Evolutionary conservation across 306 rosid genomes (phyloP).

Genomic region (Datisca glomerata): DNA sequence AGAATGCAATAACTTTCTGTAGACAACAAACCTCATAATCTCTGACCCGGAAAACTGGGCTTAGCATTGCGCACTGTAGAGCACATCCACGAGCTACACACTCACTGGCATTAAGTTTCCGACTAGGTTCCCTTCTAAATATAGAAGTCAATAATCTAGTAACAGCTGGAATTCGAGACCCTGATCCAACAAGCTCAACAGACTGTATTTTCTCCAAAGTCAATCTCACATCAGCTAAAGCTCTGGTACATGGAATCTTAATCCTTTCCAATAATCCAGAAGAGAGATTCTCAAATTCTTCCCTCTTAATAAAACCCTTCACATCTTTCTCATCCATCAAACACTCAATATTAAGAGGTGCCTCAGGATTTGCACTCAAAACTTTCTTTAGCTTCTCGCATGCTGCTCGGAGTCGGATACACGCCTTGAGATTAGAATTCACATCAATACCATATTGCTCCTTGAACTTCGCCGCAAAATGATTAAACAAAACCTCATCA

Average conservation of each 20-base stretch:
- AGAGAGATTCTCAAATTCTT: constrained; percentile 79
- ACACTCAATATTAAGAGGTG: constrained; percentile 90
- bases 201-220: constrained; percentile 48
- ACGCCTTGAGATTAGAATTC: constrained; percentile 56
- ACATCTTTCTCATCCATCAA: constrained; percentile 99
- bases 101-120: constrained; percentile 89
- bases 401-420: constrained; percentile 63
- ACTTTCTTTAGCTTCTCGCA: constrained; percentile 96
- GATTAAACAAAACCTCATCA: constrained; percentile 59
- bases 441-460: constrained; percentile 58
- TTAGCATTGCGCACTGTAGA: constrained; percentile 96
- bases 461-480: constrained; percentile 55
- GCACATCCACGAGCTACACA: constrained; percentile 99
- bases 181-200: constrained; percentile 93
- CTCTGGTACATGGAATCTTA: constrained; percentile 53
- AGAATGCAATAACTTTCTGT: no score
- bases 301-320: constrained; percentile 78
- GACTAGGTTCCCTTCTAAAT: constrained; percentile 70
- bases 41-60: constrained; percentile 71
- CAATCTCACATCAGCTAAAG: constrained; percentile 57
- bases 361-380: constrained; percentile 91
- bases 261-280: constrained; percentile 57
- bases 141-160: constrained; percentile 43
- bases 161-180: constrained; percentile 88
- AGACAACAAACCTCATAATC: constrained; percentile 97